Percentiles rank a stretch among this genome's conserved stretches.
These are phyloP conservation scores for Arabidopsis lyrata DNA, from an alignment of 441 rosid species.

Conservation along the genomic window DNA sequence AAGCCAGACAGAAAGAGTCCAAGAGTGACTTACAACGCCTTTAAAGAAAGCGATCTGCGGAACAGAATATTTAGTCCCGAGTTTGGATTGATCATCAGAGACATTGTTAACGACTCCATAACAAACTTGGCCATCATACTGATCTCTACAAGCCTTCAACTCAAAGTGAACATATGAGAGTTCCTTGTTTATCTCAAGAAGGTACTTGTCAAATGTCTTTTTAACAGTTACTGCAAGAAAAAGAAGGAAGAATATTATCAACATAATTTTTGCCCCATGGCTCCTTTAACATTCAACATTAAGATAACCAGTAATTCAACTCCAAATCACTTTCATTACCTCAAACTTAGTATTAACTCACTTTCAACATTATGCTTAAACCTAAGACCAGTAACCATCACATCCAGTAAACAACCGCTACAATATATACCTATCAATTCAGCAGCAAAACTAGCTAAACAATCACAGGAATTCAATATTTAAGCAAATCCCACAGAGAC, in stretches of 20 bases:
- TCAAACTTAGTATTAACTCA: neutral
- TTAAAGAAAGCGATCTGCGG: slow-evolving; percentile 86
- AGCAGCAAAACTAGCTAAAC: too few species aligned
- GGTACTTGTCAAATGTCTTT: slow-evolving; percentile 63
- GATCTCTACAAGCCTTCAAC: slow-evolving; percentile 78
- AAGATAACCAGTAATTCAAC: neutral
- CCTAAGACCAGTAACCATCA: neutral
- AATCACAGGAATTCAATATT: too few species aligned
- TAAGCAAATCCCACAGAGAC: too few species aligned
- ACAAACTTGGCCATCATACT: slow-evolving; percentile 72
- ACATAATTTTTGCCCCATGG: neutral
- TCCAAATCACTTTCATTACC: neutral
- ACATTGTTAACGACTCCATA: slow-evolving; percentile 87
- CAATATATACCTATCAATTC: too few species aligned
- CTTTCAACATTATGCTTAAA: neutral
- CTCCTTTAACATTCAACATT: neutral
- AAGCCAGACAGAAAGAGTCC: neutral
- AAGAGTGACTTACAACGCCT: slow-evolving; percentile 70
- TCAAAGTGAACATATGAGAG: slow-evolving; percentile 81
- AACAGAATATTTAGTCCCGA: slow-evolving; percentile 82
- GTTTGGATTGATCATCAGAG: slow-evolving; percentile 90
- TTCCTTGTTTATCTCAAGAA: slow-evolving; percentile 86
- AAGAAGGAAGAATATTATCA: neutral
- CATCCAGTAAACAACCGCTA: too few species aligned
- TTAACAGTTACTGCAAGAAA: slow-evolving; percentile 53